phyloP scores from a whole-genome alignment of 306 rosid genomes.

The Begonia peltatifolia region DNA sequence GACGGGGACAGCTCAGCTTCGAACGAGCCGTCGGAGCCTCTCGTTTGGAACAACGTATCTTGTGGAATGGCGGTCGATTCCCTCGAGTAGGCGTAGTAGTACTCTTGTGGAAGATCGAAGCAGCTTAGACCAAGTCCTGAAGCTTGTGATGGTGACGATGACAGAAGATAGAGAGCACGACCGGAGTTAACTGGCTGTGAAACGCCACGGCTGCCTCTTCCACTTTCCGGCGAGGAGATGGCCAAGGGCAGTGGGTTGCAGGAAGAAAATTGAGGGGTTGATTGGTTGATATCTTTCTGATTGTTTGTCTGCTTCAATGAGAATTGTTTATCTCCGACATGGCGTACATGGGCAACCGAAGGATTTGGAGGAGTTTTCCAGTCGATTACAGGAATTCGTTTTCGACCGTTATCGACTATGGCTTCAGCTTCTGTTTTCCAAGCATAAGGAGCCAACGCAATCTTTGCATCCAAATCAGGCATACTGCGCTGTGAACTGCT shows the following conservation, averaged over 20 bases:
- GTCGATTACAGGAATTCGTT: constrained; percentile 16
- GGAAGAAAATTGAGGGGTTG: constrained; percentile 9
- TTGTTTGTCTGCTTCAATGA: constrained; percentile 27
- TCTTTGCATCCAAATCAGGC: constrained; percentile 23
- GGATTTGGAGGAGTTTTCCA: constrained; percentile 15
- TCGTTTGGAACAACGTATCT: constrained; percentile 28
- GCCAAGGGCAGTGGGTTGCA: constrained; percentile 13
- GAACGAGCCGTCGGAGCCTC: constrained; percentile 27
- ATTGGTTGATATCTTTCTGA: constrained; percentile 2
- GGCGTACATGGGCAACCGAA: constrained; percentile 3
- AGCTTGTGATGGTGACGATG: constrained; percentile 47
- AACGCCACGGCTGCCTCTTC: constrained; percentile 24
- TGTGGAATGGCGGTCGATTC: background rate
- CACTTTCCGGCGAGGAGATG: constrained; percentile 18
- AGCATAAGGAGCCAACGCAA: constrained; percentile 32
- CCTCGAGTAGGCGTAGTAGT: no score
- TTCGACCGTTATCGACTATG: constrained; percentile 17
- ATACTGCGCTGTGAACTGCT: constrained; percentile 42
- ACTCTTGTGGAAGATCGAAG: background rate
- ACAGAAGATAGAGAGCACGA: constrained; percentile 99
- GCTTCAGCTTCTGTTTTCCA: constrained; percentile 33
- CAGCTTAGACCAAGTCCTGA: constrained; percentile 19
- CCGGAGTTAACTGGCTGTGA: constrained; percentile 38
- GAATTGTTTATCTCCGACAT: constrained; percentile 28
- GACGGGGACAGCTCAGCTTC: constrained; percentile 16